phyloP scores from a whole-genome alignment of 768 basidiomycete genomes.

The Butyriboletus loyo region DNA sequence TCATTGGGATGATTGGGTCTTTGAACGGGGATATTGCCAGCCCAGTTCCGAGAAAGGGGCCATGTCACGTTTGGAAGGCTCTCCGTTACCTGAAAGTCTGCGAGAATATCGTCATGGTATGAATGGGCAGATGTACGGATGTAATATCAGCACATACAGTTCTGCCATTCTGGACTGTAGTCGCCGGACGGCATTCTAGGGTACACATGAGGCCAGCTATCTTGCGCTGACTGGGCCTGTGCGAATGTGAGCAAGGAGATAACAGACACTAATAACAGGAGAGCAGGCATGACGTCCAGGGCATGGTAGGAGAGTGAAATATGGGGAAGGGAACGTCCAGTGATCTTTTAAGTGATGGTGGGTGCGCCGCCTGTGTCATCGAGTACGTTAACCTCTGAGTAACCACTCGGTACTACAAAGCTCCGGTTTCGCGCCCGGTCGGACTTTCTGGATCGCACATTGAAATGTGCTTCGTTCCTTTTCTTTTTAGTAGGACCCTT shows the following conservation, averaged over 20 bases:
- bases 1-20: constrained; percentile 59
- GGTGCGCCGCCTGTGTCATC: too few relatives aligned
- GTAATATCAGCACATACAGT: constrained; percentile 39
- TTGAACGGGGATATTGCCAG: constrained; percentile 64
- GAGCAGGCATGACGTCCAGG: neutral
- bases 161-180: constrained; percentile 58
- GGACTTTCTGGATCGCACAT: too few relatives aligned
- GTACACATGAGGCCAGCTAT: constrained; percentile 37
- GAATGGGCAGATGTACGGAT: too few relatives aligned
- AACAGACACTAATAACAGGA: neutral
- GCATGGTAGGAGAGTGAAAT: neutral
- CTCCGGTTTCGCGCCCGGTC: too few relatives aligned
- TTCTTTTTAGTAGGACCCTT: too few relatives aligned
- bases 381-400: too few relatives aligned
- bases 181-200: constrained; percentile 42
- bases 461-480: too few relatives aligned
- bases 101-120: neutral
- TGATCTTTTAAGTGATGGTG: too few relatives aligned
- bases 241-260: neutral
- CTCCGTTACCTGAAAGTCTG: constrained; percentile 59
- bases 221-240: neutral
- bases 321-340: too few relatives aligned
- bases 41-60: constrained; percentile 45
- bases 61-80: constrained; percentile 61
- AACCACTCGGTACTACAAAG: too few relatives aligned